Percentiles rank a stretch among this genome's conserved stretches.
phyloP scores from a whole-genome alignment of 2,329 filamentous ascomycete species.

The Reticulascus tulasneorum region DNA sequence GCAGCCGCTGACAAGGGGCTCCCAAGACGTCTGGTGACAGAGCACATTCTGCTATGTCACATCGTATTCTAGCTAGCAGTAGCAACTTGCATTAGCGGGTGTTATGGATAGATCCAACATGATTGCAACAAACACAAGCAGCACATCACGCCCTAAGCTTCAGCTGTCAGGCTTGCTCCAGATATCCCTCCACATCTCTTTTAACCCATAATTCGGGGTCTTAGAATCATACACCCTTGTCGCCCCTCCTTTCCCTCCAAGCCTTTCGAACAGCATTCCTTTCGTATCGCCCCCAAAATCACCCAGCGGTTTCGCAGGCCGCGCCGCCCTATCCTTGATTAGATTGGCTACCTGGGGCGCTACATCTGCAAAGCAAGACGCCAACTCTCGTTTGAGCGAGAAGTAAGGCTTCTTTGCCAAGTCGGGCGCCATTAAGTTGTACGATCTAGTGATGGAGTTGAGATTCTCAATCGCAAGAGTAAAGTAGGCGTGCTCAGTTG shows the following conservation, averaged over 20 bases:
- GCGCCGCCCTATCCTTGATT: slow-evolving; percentile 64
- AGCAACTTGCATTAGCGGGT: no score
- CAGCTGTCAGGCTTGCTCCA: no score
- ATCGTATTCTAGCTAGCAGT: no score
- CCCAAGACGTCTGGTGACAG: no score
- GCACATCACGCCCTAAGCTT: no score
- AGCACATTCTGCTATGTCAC: no score
- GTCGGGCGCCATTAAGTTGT: slow-evolving; percentile 92
- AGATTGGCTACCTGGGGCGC: slow-evolving; percentile 70
- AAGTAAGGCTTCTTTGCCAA: slow-evolving; percentile 93
- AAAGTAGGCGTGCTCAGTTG: slow-evolving; percentile 70
- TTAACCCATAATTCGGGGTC: slow-evolving; percentile 76
- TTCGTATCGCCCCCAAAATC: slow-evolving; percentile 28
- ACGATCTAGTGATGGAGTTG: slow-evolving; percentile 76
- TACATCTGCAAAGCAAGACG: slow-evolving; percentile 78
- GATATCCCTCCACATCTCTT: slow-evolving; percentile 84
- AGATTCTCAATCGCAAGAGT: slow-evolving; percentile 71
- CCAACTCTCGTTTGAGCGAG: slow-evolving; percentile 75
- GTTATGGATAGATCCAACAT: no score
- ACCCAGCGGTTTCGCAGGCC: slow-evolving; percentile 27
- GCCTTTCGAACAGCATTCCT: slow-evolving; percentile 57
- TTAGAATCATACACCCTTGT: slow-evolving; percentile 70
- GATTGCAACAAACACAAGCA: no score
- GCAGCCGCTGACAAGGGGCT: no score
- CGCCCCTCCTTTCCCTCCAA: slow-evolving; percentile 46